phyloP scores from a whole-genome alignment of 345 rosid genomes.

The Salix exigua region DNA sequence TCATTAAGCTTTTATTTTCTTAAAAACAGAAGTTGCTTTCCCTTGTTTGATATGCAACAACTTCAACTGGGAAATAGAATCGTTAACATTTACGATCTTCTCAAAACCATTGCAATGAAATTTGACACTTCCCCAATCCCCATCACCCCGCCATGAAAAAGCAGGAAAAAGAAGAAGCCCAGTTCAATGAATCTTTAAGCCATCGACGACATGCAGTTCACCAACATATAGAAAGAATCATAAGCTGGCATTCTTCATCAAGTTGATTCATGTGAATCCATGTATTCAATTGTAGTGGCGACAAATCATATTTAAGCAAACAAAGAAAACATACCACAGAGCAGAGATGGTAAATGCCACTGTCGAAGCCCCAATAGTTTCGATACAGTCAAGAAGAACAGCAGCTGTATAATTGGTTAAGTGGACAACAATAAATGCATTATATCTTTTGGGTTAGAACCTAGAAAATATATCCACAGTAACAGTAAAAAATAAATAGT shows the following conservation, averaged over 20 bases:
- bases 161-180: not conserved
- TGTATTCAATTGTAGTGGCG: not conserved
- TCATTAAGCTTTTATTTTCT: not conserved
- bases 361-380: slow-evolving; percentile 58
- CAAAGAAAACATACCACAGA: slow-evolving; percentile 54
- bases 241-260: not conserved
- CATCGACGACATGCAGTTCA: not conserved
- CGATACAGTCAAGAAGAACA: slow-evolving; percentile 66
- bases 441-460: no score
- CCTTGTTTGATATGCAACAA: not conserved
- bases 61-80: not conserved
- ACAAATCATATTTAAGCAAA: not conserved
- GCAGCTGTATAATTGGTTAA: slow-evolving; percentile 48
- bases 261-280: slow-evolving; percentile 1
- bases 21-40: not conserved
- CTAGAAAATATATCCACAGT: no score
- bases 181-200: not conserved
- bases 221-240: not conserved
- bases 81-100: not conserved
- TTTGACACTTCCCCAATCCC: not conserved
- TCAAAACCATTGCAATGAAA: not conserved
- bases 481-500: no score
- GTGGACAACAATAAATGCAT: no score
- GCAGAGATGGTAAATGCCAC: slow-evolving; percentile 84
- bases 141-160: not conserved